Percentiles rank a stretch among this genome's conserved stretches.
These are phyloP conservation scores for Cystobasidium sp. DNA, from an alignment of 1,284 basidiomycete species.

Conservation along the genomic window DNA sequence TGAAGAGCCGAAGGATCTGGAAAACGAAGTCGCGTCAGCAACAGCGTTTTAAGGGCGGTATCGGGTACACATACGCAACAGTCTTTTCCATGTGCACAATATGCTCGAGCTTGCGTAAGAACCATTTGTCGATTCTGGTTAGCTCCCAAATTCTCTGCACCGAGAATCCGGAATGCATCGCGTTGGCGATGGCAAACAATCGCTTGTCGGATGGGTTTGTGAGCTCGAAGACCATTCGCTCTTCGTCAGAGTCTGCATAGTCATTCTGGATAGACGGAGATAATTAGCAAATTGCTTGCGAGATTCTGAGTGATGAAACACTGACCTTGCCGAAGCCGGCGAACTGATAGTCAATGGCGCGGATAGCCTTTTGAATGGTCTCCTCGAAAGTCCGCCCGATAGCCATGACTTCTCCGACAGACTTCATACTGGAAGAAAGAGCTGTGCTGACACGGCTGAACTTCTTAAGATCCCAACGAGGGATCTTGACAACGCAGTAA, in stretches of 20 bases:
- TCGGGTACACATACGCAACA: slow-evolving; percentile 65
- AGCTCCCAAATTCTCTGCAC: slow-evolving; percentile 96
- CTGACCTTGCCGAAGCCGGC: slow-evolving; percentile 83
- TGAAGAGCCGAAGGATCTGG: slow-evolving; percentile 60
- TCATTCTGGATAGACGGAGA: slow-evolving; percentile 66
- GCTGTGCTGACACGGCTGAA: slow-evolving; percentile 87
- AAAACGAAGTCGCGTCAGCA: slow-evolving; percentile 45
- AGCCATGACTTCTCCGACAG: slow-evolving; percentile 98
- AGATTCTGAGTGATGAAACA: background rate
- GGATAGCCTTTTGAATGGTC: slow-evolving; percentile 96
- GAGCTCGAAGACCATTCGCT: slow-evolving; percentile 82
- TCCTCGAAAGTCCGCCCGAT: slow-evolving; percentile 98
- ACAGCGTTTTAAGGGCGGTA: slow-evolving; percentile 20
- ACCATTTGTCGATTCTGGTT: slow-evolving; percentile 98
- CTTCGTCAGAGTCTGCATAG: slow-evolving; percentile 65
- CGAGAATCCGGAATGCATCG: slow-evolving; percentile 85
- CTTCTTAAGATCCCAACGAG: slow-evolving; percentile 98
- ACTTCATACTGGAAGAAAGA: slow-evolving; percentile 95
- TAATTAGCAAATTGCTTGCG: slow-evolving; percentile 2
- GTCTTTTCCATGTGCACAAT: slow-evolving; percentile 78
- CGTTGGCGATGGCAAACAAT: slow-evolving; percentile 86
- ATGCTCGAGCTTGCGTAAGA: slow-evolving; percentile 83
- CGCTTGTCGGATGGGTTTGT: slow-evolving; percentile 88
- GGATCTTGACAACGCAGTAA: slow-evolving; percentile 97
- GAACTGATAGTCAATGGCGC: slow-evolving; percentile 94